Percentiles rank a stretch among this genome's conserved stretches.
phyloP scores from a whole-genome alignment of 352 stramenopile genomes.

The Phytophthora rubi region DNA sequence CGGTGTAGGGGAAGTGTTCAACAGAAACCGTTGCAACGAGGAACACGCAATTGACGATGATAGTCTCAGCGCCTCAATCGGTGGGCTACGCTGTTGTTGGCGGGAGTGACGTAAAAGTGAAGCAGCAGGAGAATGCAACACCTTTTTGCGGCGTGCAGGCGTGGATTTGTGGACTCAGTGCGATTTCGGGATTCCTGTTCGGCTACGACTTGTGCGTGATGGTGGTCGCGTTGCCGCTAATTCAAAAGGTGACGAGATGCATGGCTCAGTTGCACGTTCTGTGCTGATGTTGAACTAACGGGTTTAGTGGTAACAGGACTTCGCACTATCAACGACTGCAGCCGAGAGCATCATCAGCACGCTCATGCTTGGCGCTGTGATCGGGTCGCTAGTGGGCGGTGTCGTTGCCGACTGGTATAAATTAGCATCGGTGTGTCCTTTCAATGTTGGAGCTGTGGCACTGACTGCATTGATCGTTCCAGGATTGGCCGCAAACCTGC shows the following conservation, averaged over 20 bases:
- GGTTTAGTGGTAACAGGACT: slow-evolving; percentile 28
- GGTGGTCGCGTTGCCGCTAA: slow-evolving; percentile 71
- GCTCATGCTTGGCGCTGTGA: slow-evolving; percentile 71
- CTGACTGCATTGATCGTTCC: not conserved
- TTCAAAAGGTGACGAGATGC: slow-evolving; percentile 48
- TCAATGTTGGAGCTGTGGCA: not conserved
- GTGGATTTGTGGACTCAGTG: slow-evolving; percentile 66
- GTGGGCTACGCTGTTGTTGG: slow-evolving; percentile 18
- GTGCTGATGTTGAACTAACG: not conserved
- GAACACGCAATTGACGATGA: slow-evolving; percentile 22
- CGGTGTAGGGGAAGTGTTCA: not conserved
- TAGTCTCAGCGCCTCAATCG: slow-evolving; percentile 6
- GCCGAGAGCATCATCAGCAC: slow-evolving; percentile 70
- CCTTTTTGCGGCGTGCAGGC: slow-evolving; percentile 39
- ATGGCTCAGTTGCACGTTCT: not conserved
- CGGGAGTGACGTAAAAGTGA: slow-evolving; percentile 3
- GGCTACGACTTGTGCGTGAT: slow-evolving; percentile 83
- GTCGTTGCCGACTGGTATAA: slow-evolving; percentile 59
- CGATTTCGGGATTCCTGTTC: slow-evolving; percentile 76
- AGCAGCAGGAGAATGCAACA: slow-evolving; percentile 1
- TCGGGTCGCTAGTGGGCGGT: slow-evolving; percentile 63
- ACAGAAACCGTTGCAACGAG: slow-evolving; percentile 1
- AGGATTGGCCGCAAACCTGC: slow-evolving; percentile 69
- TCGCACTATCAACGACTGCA: slow-evolving; percentile 56
- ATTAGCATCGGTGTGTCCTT: not conserved